phyloP scores from a whole-genome alignment of 2,329 filamentous ascomycete species.

The Calonectria leucothoes region DNA sequence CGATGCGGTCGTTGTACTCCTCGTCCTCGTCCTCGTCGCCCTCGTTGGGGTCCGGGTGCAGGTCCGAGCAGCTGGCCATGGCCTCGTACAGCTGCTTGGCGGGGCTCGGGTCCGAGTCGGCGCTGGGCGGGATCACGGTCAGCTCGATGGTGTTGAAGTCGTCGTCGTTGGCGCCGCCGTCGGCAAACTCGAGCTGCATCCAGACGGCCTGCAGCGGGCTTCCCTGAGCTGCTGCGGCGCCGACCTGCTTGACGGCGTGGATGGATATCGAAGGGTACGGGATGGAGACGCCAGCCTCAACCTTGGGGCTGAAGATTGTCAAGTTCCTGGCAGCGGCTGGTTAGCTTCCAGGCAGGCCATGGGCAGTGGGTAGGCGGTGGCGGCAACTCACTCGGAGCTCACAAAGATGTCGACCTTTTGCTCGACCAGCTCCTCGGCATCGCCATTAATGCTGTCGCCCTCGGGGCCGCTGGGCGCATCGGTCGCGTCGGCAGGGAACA shows the following conservation, averaged over 20 bases:
- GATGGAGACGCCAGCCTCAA: conserved; percentile 72
- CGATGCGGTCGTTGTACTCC: conserved; percentile 64
- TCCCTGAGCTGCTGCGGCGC: conserved; percentile 50
- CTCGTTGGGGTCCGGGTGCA: conserved; percentile 77
- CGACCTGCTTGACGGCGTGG: conserved; percentile 76
- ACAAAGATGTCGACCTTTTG: conserved; percentile 68
- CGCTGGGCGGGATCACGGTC: conserved; percentile 67
- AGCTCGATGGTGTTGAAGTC: conserved; percentile 76
- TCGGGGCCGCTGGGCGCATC: conserved; percentile 42
- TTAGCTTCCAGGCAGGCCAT: not conserved
- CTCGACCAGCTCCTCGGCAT: conserved; percentile 53
- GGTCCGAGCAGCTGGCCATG: conserved; percentile 79
- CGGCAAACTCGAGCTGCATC: conserved; percentile 75
- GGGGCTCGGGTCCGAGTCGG: conserved; percentile 36
- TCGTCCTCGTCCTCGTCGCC: conserved; percentile 70
- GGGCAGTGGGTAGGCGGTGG: not conserved
- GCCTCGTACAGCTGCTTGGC: conserved; percentile 70
- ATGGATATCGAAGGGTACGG: conserved; percentile 81
- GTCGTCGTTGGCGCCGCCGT: conserved; percentile 69
- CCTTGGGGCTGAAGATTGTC: conserved; percentile 71
- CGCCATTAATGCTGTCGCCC: conserved; percentile 39
- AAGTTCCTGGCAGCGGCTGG: conserved; percentile 53
- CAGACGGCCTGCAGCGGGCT: conserved; percentile 64
- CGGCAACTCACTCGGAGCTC: conserved; percentile 63
- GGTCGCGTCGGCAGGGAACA: conserved; percentile 58